These are phyloP conservation scores for Beta corolliflora DNA, from an alignment of 179 eudicot species.

Conservation along the genomic window DNA sequence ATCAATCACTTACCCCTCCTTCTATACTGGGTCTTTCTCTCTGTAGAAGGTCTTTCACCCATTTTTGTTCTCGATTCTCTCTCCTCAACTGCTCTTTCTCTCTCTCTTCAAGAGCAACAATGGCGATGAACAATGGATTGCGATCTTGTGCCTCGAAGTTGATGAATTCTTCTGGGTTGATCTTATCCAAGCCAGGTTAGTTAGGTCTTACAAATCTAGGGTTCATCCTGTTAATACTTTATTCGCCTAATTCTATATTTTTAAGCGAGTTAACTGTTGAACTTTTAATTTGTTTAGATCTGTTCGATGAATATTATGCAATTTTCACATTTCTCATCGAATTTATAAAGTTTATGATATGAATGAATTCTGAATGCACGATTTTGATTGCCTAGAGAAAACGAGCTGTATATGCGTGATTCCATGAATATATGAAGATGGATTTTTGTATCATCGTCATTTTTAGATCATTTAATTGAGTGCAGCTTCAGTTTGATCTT, in stretches of 20 bases:
- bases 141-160: conserved; percentile 64
- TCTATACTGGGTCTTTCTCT: neutral
- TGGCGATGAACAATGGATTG: conserved; percentile 75
- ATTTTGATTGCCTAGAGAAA: neutral
- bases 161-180: conserved; percentile 49
- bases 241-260: neutral
- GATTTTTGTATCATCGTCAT: neutral
- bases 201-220: conserved; percentile 11
- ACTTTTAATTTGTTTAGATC: conserved; percentile 15
- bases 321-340: neutral
- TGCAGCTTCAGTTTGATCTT: neutral
- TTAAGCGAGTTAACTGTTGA: neutral
- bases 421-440: neutral
- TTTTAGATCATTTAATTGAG: neutral
- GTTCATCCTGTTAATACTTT: conserved; percentile 1
- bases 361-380: neutral
- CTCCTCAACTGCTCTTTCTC: neutral
- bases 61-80: conserved; percentile 16
- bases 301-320: conserved; percentile 4
- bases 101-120: conserved; percentile 21
- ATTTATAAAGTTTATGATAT: too few relatives aligned
- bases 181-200: conserved; percentile 62
- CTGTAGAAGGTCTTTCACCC: neutral
- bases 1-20: neutral
- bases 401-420: neutral